These are phyloP conservation scores for Gnomoniopsis sp. DNA, from an alignment of 2,329 filamentous ascomycete genomes.

Conservation along the genomic window DNA sequence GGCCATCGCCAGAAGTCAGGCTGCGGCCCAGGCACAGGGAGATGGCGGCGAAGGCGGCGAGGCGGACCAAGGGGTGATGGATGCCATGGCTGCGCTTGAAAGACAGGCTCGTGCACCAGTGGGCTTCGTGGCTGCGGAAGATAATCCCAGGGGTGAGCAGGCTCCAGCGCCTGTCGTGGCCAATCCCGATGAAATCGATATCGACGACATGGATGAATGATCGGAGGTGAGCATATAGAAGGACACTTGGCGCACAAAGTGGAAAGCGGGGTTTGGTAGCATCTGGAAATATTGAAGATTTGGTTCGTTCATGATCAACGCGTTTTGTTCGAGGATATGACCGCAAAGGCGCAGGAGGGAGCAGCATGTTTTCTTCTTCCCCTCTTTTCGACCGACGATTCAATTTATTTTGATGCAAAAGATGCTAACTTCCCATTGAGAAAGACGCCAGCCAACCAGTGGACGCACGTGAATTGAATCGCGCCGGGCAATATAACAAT, in stretches of 20 bases:
- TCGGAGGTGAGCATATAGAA: constrained; percentile 5
- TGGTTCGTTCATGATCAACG: not conserved
- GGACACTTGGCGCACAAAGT: not conserved
- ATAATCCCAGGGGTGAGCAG: constrained; percentile 59
- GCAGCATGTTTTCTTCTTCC: not conserved
- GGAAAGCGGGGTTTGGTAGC: not conserved
- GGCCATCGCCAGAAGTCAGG: constrained; percentile 78
- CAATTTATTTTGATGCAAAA: constrained; percentile 11
- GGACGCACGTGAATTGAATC: not conserved
- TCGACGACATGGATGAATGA: constrained; percentile 69
- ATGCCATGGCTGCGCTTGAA: constrained; percentile 88
- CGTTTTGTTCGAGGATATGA: not conserved
- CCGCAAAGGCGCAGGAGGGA: not conserved
- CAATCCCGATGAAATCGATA: constrained; percentile 84
- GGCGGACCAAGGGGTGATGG: constrained; percentile 52
- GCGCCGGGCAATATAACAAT: not conserved
- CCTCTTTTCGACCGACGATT: constrained; percentile 2
- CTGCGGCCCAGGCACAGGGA: constrained; percentile 42
- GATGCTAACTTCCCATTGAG: not conserved
- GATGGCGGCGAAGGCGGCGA: constrained; percentile 41
- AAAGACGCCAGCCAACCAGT: not conserved
- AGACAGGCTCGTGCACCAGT: constrained; percentile 82
- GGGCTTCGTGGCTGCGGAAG: constrained; percentile 87
- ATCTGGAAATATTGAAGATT: not conserved
- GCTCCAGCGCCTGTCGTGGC: constrained; percentile 44